Conservation (phyloP, 1,284 basidiomycete genomes). For the Wallemia mellicola region DNA sequence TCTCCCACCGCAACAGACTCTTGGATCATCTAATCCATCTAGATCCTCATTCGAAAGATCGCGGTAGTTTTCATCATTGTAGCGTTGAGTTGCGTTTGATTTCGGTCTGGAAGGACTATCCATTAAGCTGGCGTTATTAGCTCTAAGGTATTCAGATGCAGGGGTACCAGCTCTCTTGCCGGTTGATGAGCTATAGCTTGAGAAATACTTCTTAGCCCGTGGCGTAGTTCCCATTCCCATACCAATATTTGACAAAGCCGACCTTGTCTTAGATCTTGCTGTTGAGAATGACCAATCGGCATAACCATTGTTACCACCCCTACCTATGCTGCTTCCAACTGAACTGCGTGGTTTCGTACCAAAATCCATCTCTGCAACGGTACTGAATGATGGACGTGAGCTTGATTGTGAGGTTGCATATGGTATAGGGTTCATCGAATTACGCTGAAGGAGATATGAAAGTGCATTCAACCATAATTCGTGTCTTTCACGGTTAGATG, state of each 20-base stretch:
- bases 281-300: not conserved
- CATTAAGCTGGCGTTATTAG: not conserved
- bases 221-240: slow-evolving; percentile 1
- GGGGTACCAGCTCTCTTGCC: slow-evolving; percentile 62
- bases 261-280: not conserved
- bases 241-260: slow-evolving; percentile 1
- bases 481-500: slow-evolving; percentile 71
- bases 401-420: not conserved
- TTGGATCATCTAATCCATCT: not conserved
- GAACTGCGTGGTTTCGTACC: slow-evolving; percentile 1
- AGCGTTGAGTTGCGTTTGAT: not conserved
- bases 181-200: slow-evolving; percentile 14
- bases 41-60: not conserved
- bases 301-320: not conserved
- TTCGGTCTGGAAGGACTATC: not conserved
- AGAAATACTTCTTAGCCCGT: slow-evolving; percentile 1
- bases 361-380: slow-evolving; percentile 1
- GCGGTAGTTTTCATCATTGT: not conserved
- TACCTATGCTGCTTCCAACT: not conserved
- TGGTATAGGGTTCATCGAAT: slow-evolving; percentile 3
- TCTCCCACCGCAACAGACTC: not conserved
- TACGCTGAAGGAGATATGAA: slow-evolving; percentile 9
- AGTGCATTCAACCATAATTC: slow-evolving; percentile 67
- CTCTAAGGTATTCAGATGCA: slow-evolving; percentile 51
- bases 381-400: not conserved